Base-by-base conservation (phyloP, 2,329 filamentous ascomycete genomes). In the Fusarium verrucosum region DNA sequence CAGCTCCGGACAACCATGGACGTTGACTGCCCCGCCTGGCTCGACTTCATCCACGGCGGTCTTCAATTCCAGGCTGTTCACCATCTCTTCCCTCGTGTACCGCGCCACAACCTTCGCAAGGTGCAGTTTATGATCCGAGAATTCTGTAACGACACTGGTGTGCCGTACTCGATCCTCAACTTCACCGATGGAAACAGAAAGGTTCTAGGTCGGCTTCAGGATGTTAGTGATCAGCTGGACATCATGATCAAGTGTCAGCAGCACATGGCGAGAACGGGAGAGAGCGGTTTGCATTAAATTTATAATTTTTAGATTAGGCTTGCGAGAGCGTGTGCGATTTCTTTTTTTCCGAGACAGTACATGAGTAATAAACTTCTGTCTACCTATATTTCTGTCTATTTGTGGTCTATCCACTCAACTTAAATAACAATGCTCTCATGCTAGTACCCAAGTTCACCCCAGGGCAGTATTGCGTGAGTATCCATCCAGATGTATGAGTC, bases 1-100 rank as follows among this genome's bases (percentile, higher is more conserved):
- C 88, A 89, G 81, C 78, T 91, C 33, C 83, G 89, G 40, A 91
- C 89, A 4, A 91, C 88, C 23, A 90, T 91, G 88, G 89, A 92
- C 69, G 85, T 92, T 43, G 87, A 90, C 69, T 91, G 89, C 75
- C 89, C 89, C 1, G 78, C 81, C 22, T 92, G 89, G 89, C 78
- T 92, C 23, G 89, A 92, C 73, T 91, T 87, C 68, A 81, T 90
- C 71, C 89, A 92, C 73, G 89, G 89, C 44, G 89, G 89, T 2
- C 79, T 92, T 25, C 89, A 91, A 76, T 92, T 91, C 76, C 89
- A 91, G 75, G 88, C 85, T 8, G 83, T 91, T 3, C 89, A 92
- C 74, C 89, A 92, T 66, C 75, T 91, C 11, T 91, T 88, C 70
- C 89, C 89, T 4, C 82, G 89, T 6, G 81, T 91, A 50, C 89